Evolutionary conservation across 2,329 filamentous ascomycete genomes (phyloP), one percentile per base, ranked within the genome.

Genomic region (Calonectria montana): DNA sequence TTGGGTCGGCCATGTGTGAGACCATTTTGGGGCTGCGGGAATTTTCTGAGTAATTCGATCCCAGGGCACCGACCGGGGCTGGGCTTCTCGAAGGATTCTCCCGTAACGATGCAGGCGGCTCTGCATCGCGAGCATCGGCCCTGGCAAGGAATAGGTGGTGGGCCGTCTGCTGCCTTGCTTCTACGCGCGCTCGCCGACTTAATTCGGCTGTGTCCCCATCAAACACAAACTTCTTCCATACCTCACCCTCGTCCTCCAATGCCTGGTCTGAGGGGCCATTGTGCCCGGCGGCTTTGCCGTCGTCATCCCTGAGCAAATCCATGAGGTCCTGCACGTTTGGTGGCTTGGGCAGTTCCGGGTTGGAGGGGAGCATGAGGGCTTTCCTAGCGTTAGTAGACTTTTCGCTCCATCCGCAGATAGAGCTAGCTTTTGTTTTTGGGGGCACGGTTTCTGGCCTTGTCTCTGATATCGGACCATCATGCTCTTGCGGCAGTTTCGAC

Each of bases 211-310:
- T 55, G 69, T 80, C 67, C 10, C 76, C 73, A 55, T 80, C 77
- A 18, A 79, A 74, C 25, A 82, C 64, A 67, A 81, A 82, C 53
- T 39, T 78, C 67, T 77, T 80, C 81, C 77, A 82, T 8, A 80
- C 70, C 43, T 79, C 76, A 25, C 81, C 77, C 37, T 80, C 74
- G 21, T 75, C 73, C 31, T 71, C 62, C 27, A 23, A 18, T 25
- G 13, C 37, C 21, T 72, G 47, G 53, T 69, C 35, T 23, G n/a
- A 16, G 13, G 7, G 39, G 23, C 64, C 23, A 16, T 37, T 48
- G 4, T 37, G 8, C 25, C 21, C 23, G 8, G 10, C 61, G 2
- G 25, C n/a, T n/a, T n/a, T 45, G 45, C 62, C 64, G 53, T 74
- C 73, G 5, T 71, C 75, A 21, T 74, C 67, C 31, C 53, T 39